Evolutionary conservation across 2,329 filamentous ascomycete species (phyloP), one percentile per base, ranked within the genome.

Genomic region (Phialemoniopsis sp.): DNA sequence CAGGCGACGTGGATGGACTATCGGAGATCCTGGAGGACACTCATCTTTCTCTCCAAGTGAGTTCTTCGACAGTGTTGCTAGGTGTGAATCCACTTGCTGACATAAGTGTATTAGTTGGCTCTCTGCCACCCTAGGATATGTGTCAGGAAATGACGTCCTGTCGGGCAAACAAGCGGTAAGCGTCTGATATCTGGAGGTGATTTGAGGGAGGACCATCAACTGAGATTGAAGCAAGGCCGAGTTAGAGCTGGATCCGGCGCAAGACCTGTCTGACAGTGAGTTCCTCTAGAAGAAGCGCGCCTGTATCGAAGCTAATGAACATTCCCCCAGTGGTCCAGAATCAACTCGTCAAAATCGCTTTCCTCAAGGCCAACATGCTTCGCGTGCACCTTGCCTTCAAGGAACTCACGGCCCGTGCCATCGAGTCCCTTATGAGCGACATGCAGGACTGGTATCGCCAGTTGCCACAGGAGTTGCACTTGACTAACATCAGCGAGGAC

Each of bases 31-130:
- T 59, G 58, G 58, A 45, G 58, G 16, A 47, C 51, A 2, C 29
- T 62, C 32, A 42, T 57, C 3, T 60, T 59, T 35, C 38, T 60
- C 16, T 55, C 54, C 2, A 53, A 50, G 56, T 49, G 39, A 16
- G 48, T 28, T n/a, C 4, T 18, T 14, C 8, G n/a, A 13, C 4
- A 26, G 8, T 28, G 34, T 10, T 13, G 16, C 34, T 18, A 13
- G 28, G 6, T 8, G 3, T 16, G 13, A n/a, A 18, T 12, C 2
- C 15, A 26, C 34, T 37, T 12, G 19, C 29, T 10, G n/a, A n/a
- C 2, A 14, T 32, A 21, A 40, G 26, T 29, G 13, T 21, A 8
- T 3, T 13, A 58, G 57, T 38, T 61, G 56, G 56, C 43, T 61
- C 3, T 51, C 53, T 3, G 54, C 52, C 2, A 56, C 56, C 1